Conservation (phyloP, 768 basidiomycete species). For the Suillus discolor region DNA sequence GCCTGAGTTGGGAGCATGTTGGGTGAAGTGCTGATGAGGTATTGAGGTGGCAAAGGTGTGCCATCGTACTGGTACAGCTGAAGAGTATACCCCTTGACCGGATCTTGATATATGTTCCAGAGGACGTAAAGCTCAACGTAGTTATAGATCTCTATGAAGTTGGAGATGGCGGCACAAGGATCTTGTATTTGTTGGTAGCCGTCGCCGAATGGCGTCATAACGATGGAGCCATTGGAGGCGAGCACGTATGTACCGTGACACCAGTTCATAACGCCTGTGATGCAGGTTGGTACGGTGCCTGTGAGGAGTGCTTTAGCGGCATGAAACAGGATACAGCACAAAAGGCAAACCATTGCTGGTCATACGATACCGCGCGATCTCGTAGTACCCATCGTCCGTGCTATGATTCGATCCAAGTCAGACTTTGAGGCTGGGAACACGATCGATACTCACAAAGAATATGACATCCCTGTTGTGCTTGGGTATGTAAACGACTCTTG, state of each 20-base stretch:
- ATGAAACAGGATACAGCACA: background rate
- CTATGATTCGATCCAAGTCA: conserved; percentile 37
- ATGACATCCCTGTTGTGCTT: conserved; percentile 80
- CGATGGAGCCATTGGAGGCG: conserved; percentile 78
- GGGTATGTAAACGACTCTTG: conserved; percentile 87
- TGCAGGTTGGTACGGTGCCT: conserved; percentile 87
- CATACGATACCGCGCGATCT: conserved; percentile 91
- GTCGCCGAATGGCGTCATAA: conserved; percentile 74
- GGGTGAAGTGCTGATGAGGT: conserved; percentile 67
- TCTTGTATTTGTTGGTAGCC: conserved; percentile 96
- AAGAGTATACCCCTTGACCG: conserved; percentile 61
- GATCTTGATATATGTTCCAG: conserved; percentile 79
- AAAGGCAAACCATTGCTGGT: conserved; percentile 70
- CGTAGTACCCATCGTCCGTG: conserved; percentile 76
- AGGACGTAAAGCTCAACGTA: conserved; percentile 60
- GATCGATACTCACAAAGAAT: conserved; percentile 71
- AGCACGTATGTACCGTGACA: conserved; percentile 80
- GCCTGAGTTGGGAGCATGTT: conserved; percentile 82
- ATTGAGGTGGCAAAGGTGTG: conserved; percentile 69
- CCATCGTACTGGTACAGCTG: conserved; percentile 83
- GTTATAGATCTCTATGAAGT: conserved; percentile 86
- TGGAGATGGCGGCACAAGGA: conserved; percentile 86
- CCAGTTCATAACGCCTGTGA: conserved; percentile 87
- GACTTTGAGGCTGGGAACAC: background rate
- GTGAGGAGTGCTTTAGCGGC: background rate